These are phyloP conservation scores for Saccharomycopsis selenospora DNA, from an alignment of 805 yeast species.

Conservation along the genomic window DNA sequence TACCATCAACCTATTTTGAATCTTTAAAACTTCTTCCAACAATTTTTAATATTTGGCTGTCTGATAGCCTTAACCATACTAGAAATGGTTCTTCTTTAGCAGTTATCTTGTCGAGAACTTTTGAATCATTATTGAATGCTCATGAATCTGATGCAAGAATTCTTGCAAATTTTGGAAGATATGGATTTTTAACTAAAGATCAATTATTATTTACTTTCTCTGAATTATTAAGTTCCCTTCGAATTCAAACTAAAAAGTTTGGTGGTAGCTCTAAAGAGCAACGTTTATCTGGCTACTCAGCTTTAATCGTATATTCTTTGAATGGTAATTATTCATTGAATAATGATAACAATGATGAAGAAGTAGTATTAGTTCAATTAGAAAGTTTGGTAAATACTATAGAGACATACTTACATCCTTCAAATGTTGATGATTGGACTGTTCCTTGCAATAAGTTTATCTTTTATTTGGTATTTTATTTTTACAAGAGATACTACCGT, in stretches of 20 bases:
- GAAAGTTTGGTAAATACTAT: slow-evolving; percentile 56
- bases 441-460: slow-evolving; percentile 56
- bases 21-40: slow-evolving; percentile 46
- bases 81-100: slow-evolving; percentile 41
- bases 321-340: slow-evolving; percentile 38
- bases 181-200: slow-evolving; percentile 55
- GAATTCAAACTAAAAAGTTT: slow-evolving; percentile 42
- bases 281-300: slow-evolving; percentile 37
- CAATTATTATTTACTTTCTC: slow-evolving; percentile 60
- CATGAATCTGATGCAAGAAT: slow-evolving; percentile 27
- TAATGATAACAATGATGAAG: no score
- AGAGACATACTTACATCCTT: slow-evolving; percentile 83
- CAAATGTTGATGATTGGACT: slow-evolving; percentile 90
- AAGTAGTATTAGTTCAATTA: slow-evolving; percentile 46
- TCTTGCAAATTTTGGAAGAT: slow-evolving; percentile 35
- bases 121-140: slow-evolving; percentile 39
- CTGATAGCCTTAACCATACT: slow-evolving; percentile 34
- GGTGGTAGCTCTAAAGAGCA: slow-evolving; percentile 32
- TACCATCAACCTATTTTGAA: slow-evolving; percentile 39
- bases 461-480: slow-evolving; percentile 50
- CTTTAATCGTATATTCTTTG: slow-evolving; percentile 55
- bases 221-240: slow-evolving; percentile 38
- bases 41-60: slow-evolving; percentile 66
- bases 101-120: slow-evolving; percentile 54
- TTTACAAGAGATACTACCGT: slow-evolving; percentile 48